Conservation (phyloP, 768 basidiomycete species). For the Candolleomyces aberdarensis region DNA sequence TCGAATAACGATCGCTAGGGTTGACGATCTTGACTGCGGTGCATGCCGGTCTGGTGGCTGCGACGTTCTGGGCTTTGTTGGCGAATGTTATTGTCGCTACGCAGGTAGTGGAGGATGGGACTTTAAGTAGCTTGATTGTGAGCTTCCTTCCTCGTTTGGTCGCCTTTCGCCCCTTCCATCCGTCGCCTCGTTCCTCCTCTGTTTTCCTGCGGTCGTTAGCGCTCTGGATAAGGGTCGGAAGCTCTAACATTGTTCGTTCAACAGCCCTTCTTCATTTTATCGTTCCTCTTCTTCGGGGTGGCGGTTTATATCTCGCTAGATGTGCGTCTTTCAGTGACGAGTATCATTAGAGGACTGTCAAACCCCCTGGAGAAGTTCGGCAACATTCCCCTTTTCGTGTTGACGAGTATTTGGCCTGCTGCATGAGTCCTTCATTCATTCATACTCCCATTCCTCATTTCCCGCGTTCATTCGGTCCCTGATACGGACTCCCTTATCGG, state of each 20-base stretch:
- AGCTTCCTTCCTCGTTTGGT: slow-evolving; percentile 20
- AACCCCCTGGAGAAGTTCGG: slow-evolving; percentile 52
- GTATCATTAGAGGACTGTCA: slow-evolving; percentile 56
- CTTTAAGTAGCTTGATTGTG: slow-evolving; percentile 64
- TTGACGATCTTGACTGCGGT: slow-evolving; percentile 72
- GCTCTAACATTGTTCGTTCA: neutral
- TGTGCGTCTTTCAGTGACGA: slow-evolving; percentile 40
- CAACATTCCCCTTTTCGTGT: slow-evolving; percentile 75
- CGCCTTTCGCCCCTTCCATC: too few species aligned
- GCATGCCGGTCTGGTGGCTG: slow-evolving; percentile 76
- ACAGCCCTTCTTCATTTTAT: slow-evolving; percentile 63
- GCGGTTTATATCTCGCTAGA: slow-evolving; percentile 87
- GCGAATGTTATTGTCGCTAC: slow-evolving; percentile 77
- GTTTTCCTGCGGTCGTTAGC: neutral
- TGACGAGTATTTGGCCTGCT: slow-evolving; percentile 40
- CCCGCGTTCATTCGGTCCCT: too few species aligned
- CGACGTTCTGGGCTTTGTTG: slow-evolving; percentile 76
- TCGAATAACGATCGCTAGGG: slow-evolving; percentile 71
- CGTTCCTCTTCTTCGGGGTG: slow-evolving; percentile 59
- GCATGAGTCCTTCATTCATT: slow-evolving; percentile 16
- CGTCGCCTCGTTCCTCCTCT: too few species aligned
- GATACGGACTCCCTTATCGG: neutral
- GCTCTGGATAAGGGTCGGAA: neutral
- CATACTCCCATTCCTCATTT: too few species aligned
- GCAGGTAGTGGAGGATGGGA: slow-evolving; percentile 92